Evolutionary conservation across 2,329 filamentous ascomycete genomes (phyloP), one percentile per base, ranked within the genome.

Genomic region (Alternaria brassicicola): DNA sequence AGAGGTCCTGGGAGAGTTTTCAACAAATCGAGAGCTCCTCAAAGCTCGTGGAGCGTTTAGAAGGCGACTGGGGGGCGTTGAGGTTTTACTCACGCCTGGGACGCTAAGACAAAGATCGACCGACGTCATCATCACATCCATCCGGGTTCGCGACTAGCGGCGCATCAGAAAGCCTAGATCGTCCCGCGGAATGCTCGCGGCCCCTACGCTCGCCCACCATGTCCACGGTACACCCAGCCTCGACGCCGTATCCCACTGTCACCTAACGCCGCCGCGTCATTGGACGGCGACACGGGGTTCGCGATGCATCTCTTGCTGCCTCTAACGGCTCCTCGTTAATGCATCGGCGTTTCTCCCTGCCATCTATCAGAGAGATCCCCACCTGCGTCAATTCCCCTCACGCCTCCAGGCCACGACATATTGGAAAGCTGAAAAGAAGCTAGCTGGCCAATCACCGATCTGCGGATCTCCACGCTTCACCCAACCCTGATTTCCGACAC

Each of bases 21-120:
- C 25, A 5, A 13, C 6, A 9, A 35, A 12, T 28, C 15, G 15
- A 38, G 49, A 53, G 64, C 61, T 60, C 53, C 36, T 42, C 17
- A 49, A 50, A 64, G 53, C 54, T 56, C 36, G 49, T 52, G 25
- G 25, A 41, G 47, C 15, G 10, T 30, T 39, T 17, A 42, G 13
- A 57, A 53, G 23, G 30, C 38, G 30, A 45, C 39, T 38, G 59
- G 49, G 50, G 53, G 46, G 52, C 55, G 55, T 48, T 15, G 35
- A 58, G 51, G 60, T 55, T 64, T 61, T 65, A 57, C 55, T 60
- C 54, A 52, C 61, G 62, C 51, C 57, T 36, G 26, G 30, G 23
- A 54, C 62, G 64, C 64, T 66, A 66, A 62, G 47, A 36, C 30
- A 39, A 28, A 46, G 62, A 66, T 66, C 62, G 43, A 49, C 51